Percentiles rank a stretch among this genome's conserved stretches.
Conservation (phyloP, 2,329 filamentous ascomycete genomes). For the Colletotrichum gloeosporioides region DNA sequence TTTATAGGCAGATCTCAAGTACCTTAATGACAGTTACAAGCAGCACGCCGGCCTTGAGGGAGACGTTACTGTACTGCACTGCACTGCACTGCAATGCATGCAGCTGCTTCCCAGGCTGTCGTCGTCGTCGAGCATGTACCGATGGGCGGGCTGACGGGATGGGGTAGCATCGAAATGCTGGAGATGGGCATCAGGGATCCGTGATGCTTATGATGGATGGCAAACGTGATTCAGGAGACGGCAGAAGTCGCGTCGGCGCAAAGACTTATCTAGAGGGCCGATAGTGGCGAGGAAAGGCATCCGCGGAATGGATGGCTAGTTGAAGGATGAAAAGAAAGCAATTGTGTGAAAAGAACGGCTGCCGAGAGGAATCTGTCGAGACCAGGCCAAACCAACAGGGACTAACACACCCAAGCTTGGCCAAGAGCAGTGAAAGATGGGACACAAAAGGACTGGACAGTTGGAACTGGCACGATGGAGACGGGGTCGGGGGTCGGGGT, state of each 20-base stretch:
- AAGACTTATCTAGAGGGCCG: background rate
- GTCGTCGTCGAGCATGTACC: background rate
- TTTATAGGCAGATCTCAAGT: background rate
- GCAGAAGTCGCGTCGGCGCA: background rate
- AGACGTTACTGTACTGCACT: conserved; percentile 1
- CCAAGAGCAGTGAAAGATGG: background rate
- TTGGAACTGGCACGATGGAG: background rate
- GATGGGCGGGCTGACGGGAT: background rate
- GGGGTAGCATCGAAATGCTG: conserved; percentile 1
- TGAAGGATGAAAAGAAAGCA: background rate
- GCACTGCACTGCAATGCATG: conserved; percentile 1
- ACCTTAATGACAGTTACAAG: background rate
- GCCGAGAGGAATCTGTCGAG: background rate
- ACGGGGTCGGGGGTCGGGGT: background rate
- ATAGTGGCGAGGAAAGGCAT: background rate
- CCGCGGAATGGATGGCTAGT: background rate
- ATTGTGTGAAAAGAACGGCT: background rate
- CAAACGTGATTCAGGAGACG: background rate
- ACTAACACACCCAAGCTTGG: background rate
- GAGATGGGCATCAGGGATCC: background rate
- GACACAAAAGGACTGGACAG: background rate
- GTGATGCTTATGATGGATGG: background rate
- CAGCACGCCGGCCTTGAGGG: background rate
- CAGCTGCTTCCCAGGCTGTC: conserved; percentile 6
- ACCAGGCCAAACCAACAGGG: background rate